Conservation (phyloP, 1,284 basidiomycete species). For the Melampsora abietis-canadensis region DNA sequence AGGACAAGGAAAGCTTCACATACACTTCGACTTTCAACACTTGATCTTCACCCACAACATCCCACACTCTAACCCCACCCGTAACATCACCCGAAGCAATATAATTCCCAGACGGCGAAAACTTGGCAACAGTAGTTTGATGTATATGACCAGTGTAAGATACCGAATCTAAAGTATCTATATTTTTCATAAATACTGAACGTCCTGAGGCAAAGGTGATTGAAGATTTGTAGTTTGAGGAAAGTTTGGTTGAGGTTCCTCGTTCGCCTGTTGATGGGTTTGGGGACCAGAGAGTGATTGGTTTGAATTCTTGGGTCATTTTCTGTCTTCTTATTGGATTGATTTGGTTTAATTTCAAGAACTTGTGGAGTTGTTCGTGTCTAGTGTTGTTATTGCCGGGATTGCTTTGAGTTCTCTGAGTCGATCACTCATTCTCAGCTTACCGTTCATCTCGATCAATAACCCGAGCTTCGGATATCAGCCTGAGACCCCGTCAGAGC, state of each 20-base stretch:
- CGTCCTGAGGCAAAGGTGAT: constrained; percentile 27
- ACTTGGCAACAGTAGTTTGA: constrained; percentile 79
- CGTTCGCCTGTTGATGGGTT: constrained; percentile 40
- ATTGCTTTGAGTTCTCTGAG: too few species aligned
- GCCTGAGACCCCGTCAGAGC: too few species aligned
- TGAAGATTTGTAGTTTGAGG: constrained; percentile 25
- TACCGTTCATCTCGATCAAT: too few species aligned
- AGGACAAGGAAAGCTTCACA: not conserved
- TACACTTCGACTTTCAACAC: constrained; percentile 73
- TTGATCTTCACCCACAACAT: constrained; percentile 82
- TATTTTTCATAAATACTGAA: constrained; percentile 35
- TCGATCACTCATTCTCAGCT: too few species aligned
- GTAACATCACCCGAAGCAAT: constrained; percentile 80
- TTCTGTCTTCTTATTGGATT: not conserved
- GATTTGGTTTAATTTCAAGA: not conserved
- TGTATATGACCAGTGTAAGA: constrained; percentile 77
- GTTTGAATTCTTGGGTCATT: constrained; percentile 10
- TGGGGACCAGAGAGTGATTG: constrained; percentile 32
- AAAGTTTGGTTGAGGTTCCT: constrained; percentile 29
- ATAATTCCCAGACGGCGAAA: constrained; percentile 92
- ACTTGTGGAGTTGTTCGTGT: not conserved
- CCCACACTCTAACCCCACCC: constrained; percentile 86
- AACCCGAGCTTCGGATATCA: too few species aligned
- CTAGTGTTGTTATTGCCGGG: too few species aligned
- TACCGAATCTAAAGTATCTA: constrained; percentile 55